phyloP scores from a whole-genome alignment of 208 protist species.

The Acanthamoeba castellanii region DNA sequence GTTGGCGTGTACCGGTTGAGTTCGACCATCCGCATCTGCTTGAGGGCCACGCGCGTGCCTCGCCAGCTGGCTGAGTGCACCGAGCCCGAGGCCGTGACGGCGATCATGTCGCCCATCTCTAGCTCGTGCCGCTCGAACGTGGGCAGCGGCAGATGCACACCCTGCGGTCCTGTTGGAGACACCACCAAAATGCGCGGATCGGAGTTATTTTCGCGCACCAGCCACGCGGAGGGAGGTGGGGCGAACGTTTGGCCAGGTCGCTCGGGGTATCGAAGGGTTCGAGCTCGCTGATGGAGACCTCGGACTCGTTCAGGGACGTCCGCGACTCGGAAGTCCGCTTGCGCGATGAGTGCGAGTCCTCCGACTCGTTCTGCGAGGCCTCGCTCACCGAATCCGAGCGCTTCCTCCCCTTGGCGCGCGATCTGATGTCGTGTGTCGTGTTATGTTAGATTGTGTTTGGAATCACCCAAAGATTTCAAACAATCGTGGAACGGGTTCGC shows the following conservation, averaged over 20 bases:
- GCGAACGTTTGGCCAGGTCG: slow-evolving; percentile 17
- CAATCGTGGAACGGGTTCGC: neutral
- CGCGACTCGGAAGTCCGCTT: neutral
- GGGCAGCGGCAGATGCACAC: slow-evolving; percentile 39
- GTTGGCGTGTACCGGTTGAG: neutral
- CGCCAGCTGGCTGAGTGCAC: slow-evolving; percentile 28
- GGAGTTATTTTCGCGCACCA: neutral
- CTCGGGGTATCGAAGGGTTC: slow-evolving; percentile 31
- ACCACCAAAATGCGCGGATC: neutral
- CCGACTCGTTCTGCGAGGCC: neutral
- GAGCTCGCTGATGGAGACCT: slow-evolving; percentile 47
- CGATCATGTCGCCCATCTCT: slow-evolving; percentile 31
- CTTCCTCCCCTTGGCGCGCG: neutral
- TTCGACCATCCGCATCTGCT: slow-evolving; percentile 63
- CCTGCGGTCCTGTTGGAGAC: neutral
- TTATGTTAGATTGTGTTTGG: no score
- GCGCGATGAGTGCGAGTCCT: slow-evolving; percentile 17
- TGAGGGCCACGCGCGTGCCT: slow-evolving; percentile 17
- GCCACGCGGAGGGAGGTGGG: neutral
- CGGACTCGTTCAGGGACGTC: slow-evolving; percentile 12
- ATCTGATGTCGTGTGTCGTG: neutral
- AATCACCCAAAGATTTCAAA: no score
- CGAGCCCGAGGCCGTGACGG: slow-evolving; percentile 22
- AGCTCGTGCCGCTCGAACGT: slow-evolving; percentile 38
- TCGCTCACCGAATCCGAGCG: neutral